A percentile compares a stretch with the other conserved stretches of the same genome.
phyloP scores from a whole-genome alignment of 202 grass and related monocot species.

The Schoenoplectus triqueter region DNA sequence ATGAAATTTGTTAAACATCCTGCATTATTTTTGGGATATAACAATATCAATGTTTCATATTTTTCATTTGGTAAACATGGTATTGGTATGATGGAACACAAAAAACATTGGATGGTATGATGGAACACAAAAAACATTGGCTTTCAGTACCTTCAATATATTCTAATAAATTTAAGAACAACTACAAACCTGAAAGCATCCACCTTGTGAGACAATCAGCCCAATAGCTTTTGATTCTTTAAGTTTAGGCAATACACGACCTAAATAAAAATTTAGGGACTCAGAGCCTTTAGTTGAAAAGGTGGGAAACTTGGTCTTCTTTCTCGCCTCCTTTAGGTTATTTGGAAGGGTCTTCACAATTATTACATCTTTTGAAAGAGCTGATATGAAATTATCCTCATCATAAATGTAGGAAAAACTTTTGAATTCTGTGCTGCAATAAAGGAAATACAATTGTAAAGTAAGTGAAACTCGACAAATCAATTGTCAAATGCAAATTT shows the following conservation, averaged over 20 bases:
- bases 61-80: neutral
- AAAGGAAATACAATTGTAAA: constrained; percentile 31
- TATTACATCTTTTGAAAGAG: constrained; percentile 74
- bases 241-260: constrained; percentile 80
- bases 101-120: neutral
- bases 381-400: constrained; percentile 86
- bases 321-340: constrained; percentile 84
- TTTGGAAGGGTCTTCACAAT: constrained; percentile 76
- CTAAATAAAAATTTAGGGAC: constrained; percentile 72
- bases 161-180: constrained; percentile 16
- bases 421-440: constrained; percentile 85
- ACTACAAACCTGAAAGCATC: constrained; percentile 81
- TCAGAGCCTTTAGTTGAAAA: constrained; percentile 72
- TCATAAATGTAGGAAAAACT: constrained; percentile 96
- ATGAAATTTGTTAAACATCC: neutral
- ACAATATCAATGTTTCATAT: neutral
- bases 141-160: neutral
- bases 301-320: constrained; percentile 92
- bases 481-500: constrained; percentile 13
- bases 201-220: constrained; percentile 82
- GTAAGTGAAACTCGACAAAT: constrained; percentile 33
- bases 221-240: constrained; percentile 87
- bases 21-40: neutral
- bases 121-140: neutral
- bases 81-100: neutral